Evolutionary conservation across 768 basidiomycete genomes (phyloP), one percentile per base, ranked within the genome.

Genomic region (Amanita molliuscula): DNA sequence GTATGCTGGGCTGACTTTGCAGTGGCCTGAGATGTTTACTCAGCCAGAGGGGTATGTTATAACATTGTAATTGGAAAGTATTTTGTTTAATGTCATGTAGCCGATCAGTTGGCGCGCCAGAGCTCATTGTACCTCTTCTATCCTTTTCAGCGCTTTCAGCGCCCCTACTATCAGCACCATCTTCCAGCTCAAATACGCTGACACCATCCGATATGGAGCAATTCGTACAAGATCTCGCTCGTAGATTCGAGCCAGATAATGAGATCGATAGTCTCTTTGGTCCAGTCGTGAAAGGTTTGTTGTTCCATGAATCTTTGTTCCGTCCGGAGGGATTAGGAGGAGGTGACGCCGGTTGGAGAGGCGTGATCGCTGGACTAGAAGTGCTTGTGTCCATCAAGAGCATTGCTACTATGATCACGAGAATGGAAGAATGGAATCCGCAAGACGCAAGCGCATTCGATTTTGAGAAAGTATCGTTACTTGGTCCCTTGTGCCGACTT

Each of bases 1-100:
- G 50, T 96, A 96, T 67, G 79, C 84, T 9, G 94, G 93, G 4
- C 74, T 97, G 43, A 86, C 78, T 20, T 70, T 99, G 8, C 91
- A 94, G 66, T 93, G 94, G 53, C 88, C 94, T 1, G 82, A 82
- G 34, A 94, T 97, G 85, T 98, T 99, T 56, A 88, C 91, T 43
- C 90, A 96, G 56, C 94, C 93, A 8, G 49, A 65, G 47, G 76
- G 79, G 92, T 88, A 64, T 52, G 77, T 69, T 21, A 42, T 43
- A 51, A 13, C 9, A 15, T 28, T 33, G 38, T 35, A 23, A 40
- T 45, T 26, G 21, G 26, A 34, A n/a, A 36, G 7, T 25, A 41
- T 44, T 45, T 38, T 9, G 28, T 42, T 16, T 38, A 25, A 21
- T 21, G 9, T n/a, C 3, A 33, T 8, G 20, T 25, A 89, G 88